Evolutionary conservation across 208 protist genomes (phyloP), one percentile per base, ranked within the genome.

Genomic region (Wallacemonas rigidus): DNA sequence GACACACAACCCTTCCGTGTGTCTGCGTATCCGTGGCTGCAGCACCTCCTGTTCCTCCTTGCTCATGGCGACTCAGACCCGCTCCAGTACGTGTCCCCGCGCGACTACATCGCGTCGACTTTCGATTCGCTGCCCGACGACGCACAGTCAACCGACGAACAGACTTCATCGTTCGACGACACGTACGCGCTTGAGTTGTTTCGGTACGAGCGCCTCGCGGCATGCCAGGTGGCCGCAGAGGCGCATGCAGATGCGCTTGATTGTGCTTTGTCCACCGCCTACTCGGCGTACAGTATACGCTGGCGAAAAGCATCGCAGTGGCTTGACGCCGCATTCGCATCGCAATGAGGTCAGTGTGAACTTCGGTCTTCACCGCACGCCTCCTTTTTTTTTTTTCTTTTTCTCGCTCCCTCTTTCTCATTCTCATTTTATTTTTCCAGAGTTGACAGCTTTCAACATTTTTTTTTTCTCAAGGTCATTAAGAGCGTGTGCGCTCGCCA

Each of bases 11-110:
- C 26, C 26, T 26, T 26, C 26, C 26, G 26, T 26, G 26, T 26
- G 26, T 26, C 26, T 26, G 26, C 26, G 26, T 26, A 26, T 26
- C 67, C 40, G 14, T 90, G 85, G 85, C 53, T 86, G n/a, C 76
- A 71, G 8, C 85, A 90, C 69, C 47, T 79, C 35, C 68, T 83
- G 0, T 87, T 90, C 64, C 72, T 90, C n/a, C 60, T 87, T 44
- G 69, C 71, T 53, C 75, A 80, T 51, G 79, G 71, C 14, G 38
- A 61, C 11, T 51, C 71, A 1, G 56, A 62, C 43, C 67, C 65
- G 44, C 68, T 58, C 17, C 26, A 57, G 15, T 84, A 77, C 55
- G 71, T 68, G 40, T 47, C 63, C 17, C 47, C 74, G 2, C 73
- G 67, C 8, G 51, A 35, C 17, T 67, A 67, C 12, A 74, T 71